Percentiles rank a stretch among this genome's conserved stretches.
phyloP scores from a whole-genome alignment of 2,329 filamentous ascomycete species.

The Aspergillus chevalieri region DNA sequence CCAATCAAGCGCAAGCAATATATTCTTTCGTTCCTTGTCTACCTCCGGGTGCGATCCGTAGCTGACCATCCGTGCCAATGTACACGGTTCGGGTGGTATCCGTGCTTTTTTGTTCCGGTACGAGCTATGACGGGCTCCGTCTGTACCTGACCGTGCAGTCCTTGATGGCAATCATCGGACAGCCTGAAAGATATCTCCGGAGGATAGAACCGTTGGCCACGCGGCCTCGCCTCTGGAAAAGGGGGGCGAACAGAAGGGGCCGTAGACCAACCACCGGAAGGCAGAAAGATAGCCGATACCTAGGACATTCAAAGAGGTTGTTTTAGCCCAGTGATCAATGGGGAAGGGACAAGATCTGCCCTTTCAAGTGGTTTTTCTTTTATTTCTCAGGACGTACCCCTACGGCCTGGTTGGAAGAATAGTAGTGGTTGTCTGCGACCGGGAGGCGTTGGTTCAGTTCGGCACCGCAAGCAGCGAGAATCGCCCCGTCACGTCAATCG shows the following conservation, averaged over 20 bases:
- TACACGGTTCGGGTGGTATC: not conserved
- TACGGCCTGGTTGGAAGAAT: no score
- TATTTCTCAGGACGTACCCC: no score
- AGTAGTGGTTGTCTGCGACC: no score
- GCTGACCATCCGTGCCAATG: not conserved
- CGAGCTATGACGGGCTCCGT: not conserved
- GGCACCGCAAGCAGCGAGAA: no score
- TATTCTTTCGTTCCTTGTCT: not conserved
- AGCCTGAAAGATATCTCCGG: constrained; percentile 13
- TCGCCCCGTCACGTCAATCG: no score
- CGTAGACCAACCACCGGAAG: no score
- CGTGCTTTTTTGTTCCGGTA: not conserved
- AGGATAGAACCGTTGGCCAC: constrained; percentile 15
- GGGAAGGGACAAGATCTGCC: no score
- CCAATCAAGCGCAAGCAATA: not conserved
- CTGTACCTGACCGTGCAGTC: constrained; percentile 6
- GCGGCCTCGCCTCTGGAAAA: constrained; percentile 10
- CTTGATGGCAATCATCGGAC: constrained; percentile 14
- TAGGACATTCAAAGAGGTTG: not conserved
- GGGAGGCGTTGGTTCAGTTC: no score
- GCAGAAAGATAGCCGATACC: not conserved
- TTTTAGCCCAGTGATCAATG: no score
- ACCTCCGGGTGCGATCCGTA: not conserved
- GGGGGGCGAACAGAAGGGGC: constrained; percentile 10
- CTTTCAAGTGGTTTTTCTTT: no score